A percentile compares a stretch with the other conserved stretches of the same genome.
These are phyloP conservation scores for Gymnopilus dilepis DNA, from an alignment of 768 basidiomycete genomes.

Conservation along the genomic window DNA sequence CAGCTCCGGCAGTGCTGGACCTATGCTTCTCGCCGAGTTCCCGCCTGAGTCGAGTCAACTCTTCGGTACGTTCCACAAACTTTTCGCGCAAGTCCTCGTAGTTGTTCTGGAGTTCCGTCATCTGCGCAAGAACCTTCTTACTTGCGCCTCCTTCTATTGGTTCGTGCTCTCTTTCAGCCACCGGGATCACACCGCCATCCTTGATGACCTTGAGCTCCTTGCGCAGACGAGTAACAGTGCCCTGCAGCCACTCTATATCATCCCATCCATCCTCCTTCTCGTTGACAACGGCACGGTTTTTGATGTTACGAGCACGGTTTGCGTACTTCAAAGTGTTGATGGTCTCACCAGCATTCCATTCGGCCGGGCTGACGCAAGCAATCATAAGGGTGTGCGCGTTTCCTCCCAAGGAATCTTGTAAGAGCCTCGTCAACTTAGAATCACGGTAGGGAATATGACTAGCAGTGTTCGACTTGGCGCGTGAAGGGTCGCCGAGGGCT, in stretches of 20 bases:
- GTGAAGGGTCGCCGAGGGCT: constrained; percentile 91
- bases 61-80: constrained; percentile 88
- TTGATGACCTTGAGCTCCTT: constrained; percentile 86
- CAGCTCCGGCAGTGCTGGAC: constrained; percentile 57
- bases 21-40: constrained; percentile 81
- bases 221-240: constrained; percentile 80
- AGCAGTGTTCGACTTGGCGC: constrained; percentile 81
- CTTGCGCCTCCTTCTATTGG: constrained; percentile 64
- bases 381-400: constrained; percentile 99
- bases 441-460: constrained; percentile 97
- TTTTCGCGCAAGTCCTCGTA: constrained; percentile 85
- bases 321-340: constrained; percentile 97
- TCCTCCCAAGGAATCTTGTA: constrained; percentile 97
- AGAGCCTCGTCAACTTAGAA: constrained; percentile 93
- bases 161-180: constrained; percentile 41
- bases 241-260: constrained; percentile 95
- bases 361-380: constrained; percentile 94
- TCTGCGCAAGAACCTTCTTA: constrained; percentile 79
- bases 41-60: constrained; percentile 78
- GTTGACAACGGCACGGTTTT: constrained; percentile 90
- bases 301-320: constrained; percentile 96
- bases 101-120: constrained; percentile 84
- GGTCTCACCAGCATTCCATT: constrained; percentile 95
- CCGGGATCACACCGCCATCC: constrained; percentile 53
- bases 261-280: constrained; percentile 99